Base-by-base conservation (phyloP, 1,284 basidiomycete genomes). In the Austroboletus novae-zelandiae region DNA sequence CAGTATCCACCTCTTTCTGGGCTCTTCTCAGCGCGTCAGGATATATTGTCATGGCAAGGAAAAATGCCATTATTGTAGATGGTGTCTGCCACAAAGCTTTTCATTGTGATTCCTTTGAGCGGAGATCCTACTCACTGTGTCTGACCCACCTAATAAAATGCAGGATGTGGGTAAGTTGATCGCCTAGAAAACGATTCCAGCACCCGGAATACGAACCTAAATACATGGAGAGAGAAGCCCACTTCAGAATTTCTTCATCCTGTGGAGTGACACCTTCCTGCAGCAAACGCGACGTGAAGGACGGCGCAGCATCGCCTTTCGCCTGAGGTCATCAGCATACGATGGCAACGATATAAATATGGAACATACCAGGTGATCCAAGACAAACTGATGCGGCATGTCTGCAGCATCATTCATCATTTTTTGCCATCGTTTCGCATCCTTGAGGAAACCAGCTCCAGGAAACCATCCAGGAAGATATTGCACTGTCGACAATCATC, bases 361-460 rank as follows among this genome's bases (percentile, higher is more conserved):
- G 25, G 48, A 67, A 27, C 4, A 68, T 35, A 11, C 52, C 54
- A 29, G 48, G 37, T 17, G 66, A 29, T 29, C 27, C 27, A 29
- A 29, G 9, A 29, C 27, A 29, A 29, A 29, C 27, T 29, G 27
- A 29, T 9, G 9, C 9, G 27, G 27, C 9, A 49, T 0, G 70
- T 65, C 25, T 6, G 25, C 25, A 27, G 25, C 6, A 9, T 27
- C 25, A 1, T 27, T 27, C 25, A 27, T 6, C 6, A 66, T 59
- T 48, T 64, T 53, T 14, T 62, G 62, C 72, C 73, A 78, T 10
- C 56, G 50, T 7, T 61, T 57, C 0, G 74, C 74, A 4, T 64
- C 66, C 25, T 64, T 60, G 56, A 74, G 67, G 58, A 79, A 79
- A 1, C 69, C 65, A 30, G 70, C 65, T 1, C 77, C 77, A 25